Evolutionary conservation across 148 eudicot genomes (phyloP).

Genomic region (Camellia lanceoleosa): DNA sequence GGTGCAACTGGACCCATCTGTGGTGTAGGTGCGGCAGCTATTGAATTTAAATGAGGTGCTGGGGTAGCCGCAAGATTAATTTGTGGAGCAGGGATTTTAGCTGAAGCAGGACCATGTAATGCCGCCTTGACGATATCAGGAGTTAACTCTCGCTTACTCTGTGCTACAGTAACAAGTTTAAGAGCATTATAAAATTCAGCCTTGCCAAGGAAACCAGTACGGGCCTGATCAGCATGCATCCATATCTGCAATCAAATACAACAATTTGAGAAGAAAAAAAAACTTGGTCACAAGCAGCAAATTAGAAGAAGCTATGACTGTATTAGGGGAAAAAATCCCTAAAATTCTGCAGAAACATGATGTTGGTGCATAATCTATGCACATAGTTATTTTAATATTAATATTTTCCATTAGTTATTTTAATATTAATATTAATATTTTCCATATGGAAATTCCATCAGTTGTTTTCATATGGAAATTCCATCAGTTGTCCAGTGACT

Average conservation of each 20-base stretch:
- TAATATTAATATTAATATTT: too few relatives aligned
- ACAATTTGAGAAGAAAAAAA: background rate
- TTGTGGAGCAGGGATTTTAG: constrained; percentile 92
- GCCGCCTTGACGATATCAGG: constrained; percentile 99
- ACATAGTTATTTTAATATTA: too few relatives aligned
- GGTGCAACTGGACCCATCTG: constrained; percentile 29
- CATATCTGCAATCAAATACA: too few relatives aligned
- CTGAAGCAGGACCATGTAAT: constrained; percentile 85
- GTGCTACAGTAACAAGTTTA: constrained; percentile 94
- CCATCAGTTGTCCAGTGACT: too few relatives aligned
- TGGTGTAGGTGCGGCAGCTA: too few relatives aligned
- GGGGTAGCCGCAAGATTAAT: constrained; percentile 31
- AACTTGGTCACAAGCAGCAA: background rate
- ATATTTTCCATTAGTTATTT: too few relatives aligned
- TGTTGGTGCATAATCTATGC: background rate
- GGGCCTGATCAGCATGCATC: constrained; percentile 69
- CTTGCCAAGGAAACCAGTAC: constrained; percentile 80
- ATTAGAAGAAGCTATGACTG: background rate
- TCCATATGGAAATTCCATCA: too few relatives aligned
- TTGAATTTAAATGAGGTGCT: too few relatives aligned
- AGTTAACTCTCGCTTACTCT: constrained; percentile 91
- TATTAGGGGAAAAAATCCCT: background rate
- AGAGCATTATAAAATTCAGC: constrained; percentile 90
- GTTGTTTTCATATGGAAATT: too few relatives aligned
- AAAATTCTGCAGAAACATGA: background rate